Evolutionary conservation across 306 rosid species (phyloP).

Genomic region (Pyrus pyrifolia): DNA sequence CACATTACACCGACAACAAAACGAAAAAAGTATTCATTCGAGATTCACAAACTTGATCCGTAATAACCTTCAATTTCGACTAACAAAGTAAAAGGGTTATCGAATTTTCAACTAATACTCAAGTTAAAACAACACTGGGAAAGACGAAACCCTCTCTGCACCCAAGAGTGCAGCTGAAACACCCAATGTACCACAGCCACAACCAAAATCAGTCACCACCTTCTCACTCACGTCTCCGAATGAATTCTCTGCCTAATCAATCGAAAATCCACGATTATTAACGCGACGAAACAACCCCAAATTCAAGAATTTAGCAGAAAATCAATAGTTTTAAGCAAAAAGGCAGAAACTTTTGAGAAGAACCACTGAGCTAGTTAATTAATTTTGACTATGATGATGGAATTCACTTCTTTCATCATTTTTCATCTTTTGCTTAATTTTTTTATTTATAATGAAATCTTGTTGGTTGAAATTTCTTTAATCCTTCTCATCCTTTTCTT

Average conservation of each 20-base stretch:
- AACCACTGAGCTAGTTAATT: not conserved
- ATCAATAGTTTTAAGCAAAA: not conserved
- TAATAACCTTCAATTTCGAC: not conserved
- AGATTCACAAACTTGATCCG: not conserved
- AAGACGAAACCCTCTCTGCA: slow-evolving; percentile 68
- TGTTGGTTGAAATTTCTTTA: too few species aligned
- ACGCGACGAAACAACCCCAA: not conserved
- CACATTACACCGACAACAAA: slow-evolving; percentile 22
- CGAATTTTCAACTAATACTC: not conserved
- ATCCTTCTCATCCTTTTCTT: too few species aligned
- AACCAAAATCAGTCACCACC: slow-evolving; percentile 94
- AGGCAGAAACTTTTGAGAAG: not conserved
- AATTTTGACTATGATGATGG: not conserved
- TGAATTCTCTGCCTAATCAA: slow-evolving; percentile 83
- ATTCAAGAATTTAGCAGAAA: not conserved
- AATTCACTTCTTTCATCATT: too few species aligned
- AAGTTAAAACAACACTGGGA: not conserved
- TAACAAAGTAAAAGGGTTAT: not conserved
- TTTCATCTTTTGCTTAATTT: too few species aligned
- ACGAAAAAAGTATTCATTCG: not conserved
- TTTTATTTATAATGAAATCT: too few species aligned
- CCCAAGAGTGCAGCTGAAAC: slow-evolving; percentile 77
- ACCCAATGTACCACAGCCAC: slow-evolving; percentile 90
- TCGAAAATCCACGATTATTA: not conserved
- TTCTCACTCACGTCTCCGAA: slow-evolving; percentile 75